Percentiles rank a stretch among this genome's conserved stretches.
phyloP scores from a whole-genome alignment of 208 protist species.

The Leishmania aethiopica region DNA sequence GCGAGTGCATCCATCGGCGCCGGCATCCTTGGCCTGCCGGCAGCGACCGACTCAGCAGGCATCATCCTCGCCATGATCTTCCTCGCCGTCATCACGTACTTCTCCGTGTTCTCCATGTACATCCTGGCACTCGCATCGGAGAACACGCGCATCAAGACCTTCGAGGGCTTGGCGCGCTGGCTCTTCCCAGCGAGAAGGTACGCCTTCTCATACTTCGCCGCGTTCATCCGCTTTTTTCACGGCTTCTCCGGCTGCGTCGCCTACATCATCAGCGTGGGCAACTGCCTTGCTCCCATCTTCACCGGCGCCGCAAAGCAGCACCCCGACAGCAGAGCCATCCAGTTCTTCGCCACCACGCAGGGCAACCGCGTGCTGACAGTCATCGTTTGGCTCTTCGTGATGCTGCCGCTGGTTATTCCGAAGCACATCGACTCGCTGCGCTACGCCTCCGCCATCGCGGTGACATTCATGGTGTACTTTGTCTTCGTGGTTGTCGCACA shows the following conservation, averaged over 20 bases:
- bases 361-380: conserved; percentile 37
- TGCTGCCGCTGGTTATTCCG: conserved; percentile 66
- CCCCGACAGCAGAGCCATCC: conserved; percentile 26
- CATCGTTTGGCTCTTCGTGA: conserved; percentile 46
- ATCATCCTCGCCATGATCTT: conserved; percentile 36
- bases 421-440: conserved; percentile 73
- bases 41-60: conserved; percentile 40
- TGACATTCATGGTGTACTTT: conserved; percentile 56
- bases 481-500: conserved; percentile 49
- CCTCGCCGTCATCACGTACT: conserved; percentile 41
- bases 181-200: conserved; percentile 34
- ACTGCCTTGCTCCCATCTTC: conserved; percentile 41
- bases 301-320: conserved; percentile 4
- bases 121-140: conserved; percentile 40
- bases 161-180: conserved; percentile 41
- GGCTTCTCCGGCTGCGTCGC: conserved; percentile 31
- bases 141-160: conserved; percentile 40
- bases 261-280: conserved; percentile 43
- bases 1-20: conserved; percentile 42
- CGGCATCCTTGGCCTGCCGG: conserved; percentile 47
- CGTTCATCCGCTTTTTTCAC: conserved; percentile 41
- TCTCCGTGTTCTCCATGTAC: conserved; percentile 44
- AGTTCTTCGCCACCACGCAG: conserved; percentile 27
- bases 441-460: conserved; percentile 51
- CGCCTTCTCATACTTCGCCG: conserved; percentile 43